Evolutionary conservation across 73 alveolate species (phyloP).

Genomic region (Durusdinium trenchii): DNA sequence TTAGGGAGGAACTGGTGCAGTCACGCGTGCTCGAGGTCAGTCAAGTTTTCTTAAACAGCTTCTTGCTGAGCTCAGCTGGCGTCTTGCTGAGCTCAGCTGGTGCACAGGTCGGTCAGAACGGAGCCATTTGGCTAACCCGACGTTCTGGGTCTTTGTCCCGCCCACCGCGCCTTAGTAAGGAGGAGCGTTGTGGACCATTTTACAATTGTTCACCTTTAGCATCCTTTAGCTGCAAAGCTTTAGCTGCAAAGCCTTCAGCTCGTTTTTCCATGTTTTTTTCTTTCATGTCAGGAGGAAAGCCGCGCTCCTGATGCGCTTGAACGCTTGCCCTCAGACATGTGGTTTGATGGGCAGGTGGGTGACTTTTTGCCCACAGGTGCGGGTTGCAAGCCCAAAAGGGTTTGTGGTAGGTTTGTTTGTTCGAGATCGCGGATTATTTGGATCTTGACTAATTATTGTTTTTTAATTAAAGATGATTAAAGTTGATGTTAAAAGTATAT

Average conservation of each 20-base stretch:
- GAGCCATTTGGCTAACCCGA: slow-evolving; percentile 73
- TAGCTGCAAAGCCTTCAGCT: no score
- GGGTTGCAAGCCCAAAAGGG: no score
- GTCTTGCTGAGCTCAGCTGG: background rate
- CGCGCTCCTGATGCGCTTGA: slow-evolving; percentile 76
- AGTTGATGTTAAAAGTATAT: no score
- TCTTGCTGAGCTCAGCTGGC: background rate
- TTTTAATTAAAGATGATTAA: no score
- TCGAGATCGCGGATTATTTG: background rate
- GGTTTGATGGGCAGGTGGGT: slow-evolving; percentile 81
- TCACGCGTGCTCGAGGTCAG: slow-evolving; percentile 71
- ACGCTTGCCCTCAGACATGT: slow-evolving; percentile 26
- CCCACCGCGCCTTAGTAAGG: slow-evolving; percentile 61
- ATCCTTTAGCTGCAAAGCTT: no score
- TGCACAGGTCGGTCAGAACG: slow-evolving; percentile 17
- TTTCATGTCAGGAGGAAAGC: slow-evolving; percentile 32
- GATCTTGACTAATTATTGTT: no score
- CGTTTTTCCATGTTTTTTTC: background rate
- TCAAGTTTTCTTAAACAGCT: background rate
- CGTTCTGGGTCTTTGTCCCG: slow-evolving; percentile 88
- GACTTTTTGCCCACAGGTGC: slow-evolving; percentile 88
- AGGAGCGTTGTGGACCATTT: background rate
- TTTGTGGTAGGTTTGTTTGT: no score
- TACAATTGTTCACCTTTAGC: background rate
- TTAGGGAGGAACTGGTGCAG: slow-evolving; percentile 10